Percentiles rank a stretch among this genome's conserved stretches.
Evolutionary conservation across 2,329 filamentous ascomycete species (phyloP).

Genomic region (Hypoxylon sp.): DNA sequence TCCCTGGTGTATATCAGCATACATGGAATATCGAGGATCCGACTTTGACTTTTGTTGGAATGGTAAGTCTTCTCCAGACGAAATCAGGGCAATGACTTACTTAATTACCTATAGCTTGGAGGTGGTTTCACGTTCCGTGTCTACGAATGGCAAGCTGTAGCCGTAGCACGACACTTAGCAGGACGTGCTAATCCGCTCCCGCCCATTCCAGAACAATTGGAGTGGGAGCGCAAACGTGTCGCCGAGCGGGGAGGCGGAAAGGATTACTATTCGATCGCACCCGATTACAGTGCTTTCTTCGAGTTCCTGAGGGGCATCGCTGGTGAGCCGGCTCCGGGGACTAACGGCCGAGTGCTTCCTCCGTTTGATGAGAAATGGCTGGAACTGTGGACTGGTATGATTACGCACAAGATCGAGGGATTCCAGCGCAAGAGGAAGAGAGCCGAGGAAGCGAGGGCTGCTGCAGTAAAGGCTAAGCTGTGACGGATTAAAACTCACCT

Average conservation of each 20-base stretch:
- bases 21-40: slow-evolving; percentile 50
- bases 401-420: slow-evolving; percentile 41
- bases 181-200: slow-evolving; percentile 44
- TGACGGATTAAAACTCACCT: no score
- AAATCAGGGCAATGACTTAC: not conserved
- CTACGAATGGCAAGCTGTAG: slow-evolving; percentile 52
- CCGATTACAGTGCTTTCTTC: slow-evolving; percentile 51
- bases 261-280: slow-evolving; percentile 43
- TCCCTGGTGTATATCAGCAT: slow-evolving; percentile 50
- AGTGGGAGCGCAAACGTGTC: slow-evolving; percentile 47
- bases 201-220: slow-evolving; percentile 41
- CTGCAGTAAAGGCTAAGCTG: slow-evolving; percentile 34
- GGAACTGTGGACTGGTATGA: slow-evolving; percentile 46
- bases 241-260: slow-evolving; percentile 45
- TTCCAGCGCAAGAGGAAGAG: slow-evolving; percentile 44
- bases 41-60: slow-evolving; percentile 47
- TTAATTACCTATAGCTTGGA: slow-evolving; percentile 40
- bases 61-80: slow-evolving; percentile 41
- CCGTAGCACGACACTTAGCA: slow-evolving; percentile 48
- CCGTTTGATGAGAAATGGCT: slow-evolving; percentile 53
- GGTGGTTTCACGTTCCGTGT: slow-evolving; percentile 51
- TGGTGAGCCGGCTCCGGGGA: slow-evolving; percentile 51
- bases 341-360: slow-evolving; percentile 51
- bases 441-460: slow-evolving; percentile 39
- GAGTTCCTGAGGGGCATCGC: slow-evolving; percentile 52